Evolutionary conservation across 208 protist genomes (phyloP).

Genomic region (Phytomonas sp.): DNA sequence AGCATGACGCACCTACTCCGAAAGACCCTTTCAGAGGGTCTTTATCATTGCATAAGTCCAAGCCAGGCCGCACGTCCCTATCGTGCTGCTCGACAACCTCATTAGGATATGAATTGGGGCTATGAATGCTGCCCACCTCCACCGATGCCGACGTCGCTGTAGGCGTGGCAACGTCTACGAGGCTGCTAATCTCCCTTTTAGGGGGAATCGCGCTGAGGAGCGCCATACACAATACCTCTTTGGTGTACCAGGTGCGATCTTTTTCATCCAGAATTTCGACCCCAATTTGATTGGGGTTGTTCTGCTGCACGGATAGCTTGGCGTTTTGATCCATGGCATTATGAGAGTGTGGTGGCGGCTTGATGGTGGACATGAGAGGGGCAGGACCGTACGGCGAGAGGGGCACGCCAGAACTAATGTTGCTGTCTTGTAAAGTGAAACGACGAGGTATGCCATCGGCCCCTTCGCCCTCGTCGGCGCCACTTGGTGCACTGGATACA

Average conservation of each 20-base stretch:
- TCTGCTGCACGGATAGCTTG: slow-evolving; percentile 1
- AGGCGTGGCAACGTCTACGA: not conserved
- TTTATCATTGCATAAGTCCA: not conserved
- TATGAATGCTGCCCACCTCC: too few relatives aligned
- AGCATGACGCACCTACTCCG: not conserved
- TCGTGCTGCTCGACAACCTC: not conserved
- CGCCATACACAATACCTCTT: slow-evolving; percentile 42
- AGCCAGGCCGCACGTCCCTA: not conserved
- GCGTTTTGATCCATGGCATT: not conserved
- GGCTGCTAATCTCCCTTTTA: not conserved
- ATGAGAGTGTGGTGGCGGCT: too few relatives aligned
- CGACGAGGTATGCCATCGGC: not conserved
- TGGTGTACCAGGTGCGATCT: slow-evolving; percentile 63
- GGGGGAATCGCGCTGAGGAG: slow-evolving; percentile 39
- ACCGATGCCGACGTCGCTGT: not conserved
- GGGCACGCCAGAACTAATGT: not conserved
- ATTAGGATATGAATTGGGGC: not conserved
- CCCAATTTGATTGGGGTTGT: slow-evolving; percentile 81
- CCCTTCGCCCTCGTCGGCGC: not conserved
- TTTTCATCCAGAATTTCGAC: slow-evolving; percentile 42
- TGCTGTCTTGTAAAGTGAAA: not conserved
- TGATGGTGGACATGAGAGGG: not conserved
- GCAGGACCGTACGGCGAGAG: not conserved
- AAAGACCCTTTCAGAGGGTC: not conserved
- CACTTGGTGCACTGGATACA: not conserved